Base-by-base conservation (phyloP, 306 rosid species). In the Acacia crassicarpa region DNA sequence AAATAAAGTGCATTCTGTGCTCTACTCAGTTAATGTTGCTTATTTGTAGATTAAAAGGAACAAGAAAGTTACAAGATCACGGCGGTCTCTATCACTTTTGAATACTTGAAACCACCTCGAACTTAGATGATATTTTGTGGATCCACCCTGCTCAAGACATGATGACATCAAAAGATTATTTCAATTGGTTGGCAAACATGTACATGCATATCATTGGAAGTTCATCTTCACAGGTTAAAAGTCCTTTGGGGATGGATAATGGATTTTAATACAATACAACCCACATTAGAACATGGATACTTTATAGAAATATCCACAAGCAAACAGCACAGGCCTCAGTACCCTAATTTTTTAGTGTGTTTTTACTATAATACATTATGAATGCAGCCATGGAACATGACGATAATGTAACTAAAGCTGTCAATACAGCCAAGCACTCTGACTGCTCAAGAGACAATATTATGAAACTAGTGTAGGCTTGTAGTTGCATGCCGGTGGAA, bases 91-190 rank as follows among this genome's bases (percentile, higher is more conserved):
- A 10, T 93, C 99, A 22, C 99, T 93, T 84, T 86, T 91, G 80
- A 95, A 95, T 53, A 90, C 92, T 84, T 95, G 95, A 84, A 95
- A 86, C 99, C 99, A 95, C 91, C 94, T 93, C 25, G 96, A 95
- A 71, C 82, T 85, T 59, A 95, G 83, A 92, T 95, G 98, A 90
- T 95, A 95, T 77, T 93, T 95, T 8, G 94, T 82, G 78, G 99
- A 91, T 84, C 98, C 99, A 82, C 99, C 99, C 99, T 95, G 90
- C 51, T 67, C 77, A 81, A 80, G 69, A 80, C 78, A 90, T 43
- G 78, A 82, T 35, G 80, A 82, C 75, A 85, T 32, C 69, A 83
- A 75, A 72, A 76, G 45, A 82, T 86, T 35, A 81, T 38, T 45
- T 82, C 56, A 82, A 87, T 48, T 72, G 43, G 69, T 44, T 56